phyloP scores from a whole-genome alignment of 2,329 filamentous ascomycete species.

The Penicillium occitanis region DNA sequence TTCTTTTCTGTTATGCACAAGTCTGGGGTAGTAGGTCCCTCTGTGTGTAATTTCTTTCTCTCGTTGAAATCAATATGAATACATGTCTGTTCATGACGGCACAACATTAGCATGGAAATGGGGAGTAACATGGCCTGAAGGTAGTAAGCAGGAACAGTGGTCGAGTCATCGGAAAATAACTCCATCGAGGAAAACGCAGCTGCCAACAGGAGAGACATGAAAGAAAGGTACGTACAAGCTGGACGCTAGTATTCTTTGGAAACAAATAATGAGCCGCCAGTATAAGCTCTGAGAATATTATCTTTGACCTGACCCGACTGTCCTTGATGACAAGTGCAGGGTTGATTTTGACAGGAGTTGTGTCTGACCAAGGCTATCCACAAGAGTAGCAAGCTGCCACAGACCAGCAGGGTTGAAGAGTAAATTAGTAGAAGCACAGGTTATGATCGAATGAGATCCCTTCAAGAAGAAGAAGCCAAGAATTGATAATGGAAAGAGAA shows the following conservation, averaged over 20 bases:
- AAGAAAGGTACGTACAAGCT: slow-evolving; percentile 44
- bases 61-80: slow-evolving; percentile 39
- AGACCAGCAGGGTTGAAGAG: slow-evolving; percentile 25
- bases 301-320: slow-evolving; percentile 24
- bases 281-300: slow-evolving; percentile 20
- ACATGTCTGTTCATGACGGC: slow-evolving; percentile 43
- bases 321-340: slow-evolving; percentile 33
- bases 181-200: slow-evolving; percentile 12
- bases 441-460: background rate
- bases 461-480: slow-evolving; percentile 6
- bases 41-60: slow-evolving; percentile 25
- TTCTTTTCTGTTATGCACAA: slow-evolving; percentile 37
- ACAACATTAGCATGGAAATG: slow-evolving; percentile 38
- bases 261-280: slow-evolving; percentile 19
- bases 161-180: background rate
- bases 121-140: slow-evolving; percentile 14
- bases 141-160: slow-evolving; percentile 16
- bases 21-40: slow-evolving; percentile 27
- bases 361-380: slow-evolving; percentile 24
- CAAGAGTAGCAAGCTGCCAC: slow-evolving; percentile 29
- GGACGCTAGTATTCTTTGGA: slow-evolving; percentile 21
- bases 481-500: background rate
- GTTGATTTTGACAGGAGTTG: slow-evolving; percentile 16
- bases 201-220: slow-evolving; percentile 23
- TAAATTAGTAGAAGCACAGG: background rate